Base-by-base conservation (phyloP, 768 basidiomycete species). In the Naganishia vishniacii region DNA sequence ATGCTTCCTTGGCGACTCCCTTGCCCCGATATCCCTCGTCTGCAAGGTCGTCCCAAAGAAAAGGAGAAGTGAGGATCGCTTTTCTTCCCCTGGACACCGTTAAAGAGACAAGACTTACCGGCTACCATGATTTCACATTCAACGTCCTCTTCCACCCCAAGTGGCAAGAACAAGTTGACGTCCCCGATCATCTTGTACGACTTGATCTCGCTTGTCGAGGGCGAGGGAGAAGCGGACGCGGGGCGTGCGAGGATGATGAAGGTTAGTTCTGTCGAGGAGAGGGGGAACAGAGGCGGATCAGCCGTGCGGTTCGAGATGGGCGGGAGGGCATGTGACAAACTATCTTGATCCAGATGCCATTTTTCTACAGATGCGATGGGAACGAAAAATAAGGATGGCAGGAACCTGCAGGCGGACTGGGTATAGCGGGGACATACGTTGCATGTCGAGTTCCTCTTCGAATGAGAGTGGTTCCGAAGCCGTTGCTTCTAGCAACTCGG, bases 71-170 rank as follows among this genome's bases (percentile, higher is more conserved):
- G n/a, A n/a, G n/a, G n/a, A n/a, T n/a, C n/a, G n/a, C n/a, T n/a
- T n/a, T n/a, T n/a, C n/a, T n/a, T n/a, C n/a, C n/a, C n/a, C n/a
- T n/a, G n/a, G n/a, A n/a, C n/a, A n/a, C n/a, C n/a, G n/a, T n/a
- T n/a, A n/a, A n/a, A n/a, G n/a, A 2, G 32, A 42, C 26, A 23
- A 32, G 53, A 68, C 79, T 62, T 66, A 86, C 89, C 88, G 70
- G 91, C 91, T 65, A 94, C 87, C 92, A 94, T 97, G 65, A 94
- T 85, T 75, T 94, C 91, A 28, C 85, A 83, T 72, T 97, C 93
- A 2, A 84, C 88, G 67, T 91, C 86, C 15, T 61, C 72, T n/a
- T 59, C 48, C 61, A 84, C 82, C 78, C 80, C 68, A 48, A 85
- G 84, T 48, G 87, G 86, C 45, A 94, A 77, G 75, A 95, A 95